Percentiles rank a stretch among this genome's conserved stretches.
Evolutionary conservation across 371 early-diverging fungal species (phyloP).

Genomic region (Basidiobolus meristosporus): DNA sequence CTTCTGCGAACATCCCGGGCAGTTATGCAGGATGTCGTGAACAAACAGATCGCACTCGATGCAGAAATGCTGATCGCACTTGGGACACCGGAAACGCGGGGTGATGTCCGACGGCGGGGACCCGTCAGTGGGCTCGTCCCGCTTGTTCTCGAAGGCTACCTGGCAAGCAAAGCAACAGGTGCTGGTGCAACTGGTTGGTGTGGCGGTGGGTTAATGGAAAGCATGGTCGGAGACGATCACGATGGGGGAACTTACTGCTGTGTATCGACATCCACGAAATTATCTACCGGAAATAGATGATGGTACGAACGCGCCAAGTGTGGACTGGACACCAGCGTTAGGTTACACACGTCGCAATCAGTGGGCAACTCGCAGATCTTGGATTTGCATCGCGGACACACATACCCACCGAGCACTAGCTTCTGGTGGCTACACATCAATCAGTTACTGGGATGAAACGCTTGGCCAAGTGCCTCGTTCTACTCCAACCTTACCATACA

Average conservation of each 20-base stretch:
- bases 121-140: no score
- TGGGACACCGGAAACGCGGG: conserved; percentile 48
- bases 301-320: conserved; percentile 89
- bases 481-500: conserved; percentile 35
- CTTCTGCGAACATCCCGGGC: conserved; percentile 52
- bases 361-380: conserved; percentile 80
- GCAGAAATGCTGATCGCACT: conserved; percentile 68
- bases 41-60: conserved; percentile 85
- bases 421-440: conserved; percentile 40
- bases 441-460: not conserved
- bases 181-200: not conserved
- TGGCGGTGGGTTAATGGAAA: not conserved
- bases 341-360: conserved; percentile 82
- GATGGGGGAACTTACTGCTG: conserved; percentile 8
- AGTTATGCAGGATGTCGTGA: conserved; percentile 85
- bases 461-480: not conserved
- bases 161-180: no score
- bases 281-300: conserved; percentile 80
- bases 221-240: not conserved
- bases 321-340: conserved; percentile 81
- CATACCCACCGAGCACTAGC: conserved; percentile 55
- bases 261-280: conserved; percentile 25
- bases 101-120: not conserved
- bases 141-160: no score
- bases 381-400: conserved; percentile 72